Conservation (phyloP, 1,284 basidiomycete genomes). For the Fomitopsis palustris region DNA sequence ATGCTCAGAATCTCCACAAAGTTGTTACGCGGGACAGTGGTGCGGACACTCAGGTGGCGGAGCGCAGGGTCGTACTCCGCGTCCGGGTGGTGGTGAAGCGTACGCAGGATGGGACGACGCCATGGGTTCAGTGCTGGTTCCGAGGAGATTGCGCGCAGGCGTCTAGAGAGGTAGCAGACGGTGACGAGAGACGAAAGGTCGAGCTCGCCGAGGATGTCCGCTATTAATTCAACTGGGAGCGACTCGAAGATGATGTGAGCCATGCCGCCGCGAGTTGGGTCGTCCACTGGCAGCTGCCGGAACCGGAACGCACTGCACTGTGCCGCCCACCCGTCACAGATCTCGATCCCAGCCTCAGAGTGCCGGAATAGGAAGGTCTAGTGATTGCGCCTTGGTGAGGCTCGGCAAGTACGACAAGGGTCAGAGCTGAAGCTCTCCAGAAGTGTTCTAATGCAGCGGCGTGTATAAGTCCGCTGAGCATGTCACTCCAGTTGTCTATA, state of each 20-base stretch:
- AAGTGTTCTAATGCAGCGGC: too few species aligned
- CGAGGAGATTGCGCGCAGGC: slow-evolving; percentile 50
- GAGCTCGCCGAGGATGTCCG: slow-evolving; percentile 65
- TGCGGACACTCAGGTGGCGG: slow-evolving; percentile 54
- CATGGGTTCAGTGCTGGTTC: slow-evolving; percentile 69
- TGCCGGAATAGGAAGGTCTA: background rate
- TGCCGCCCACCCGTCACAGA: background rate
- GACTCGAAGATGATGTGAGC: slow-evolving; percentile 36
- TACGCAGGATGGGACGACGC: slow-evolving; percentile 62
- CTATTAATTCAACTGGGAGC: slow-evolving; percentile 70
- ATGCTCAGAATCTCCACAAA: slow-evolving; percentile 69
- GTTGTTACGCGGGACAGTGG: slow-evolving; percentile 64
- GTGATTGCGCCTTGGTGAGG: background rate
- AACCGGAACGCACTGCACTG: background rate
- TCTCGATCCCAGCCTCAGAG: slow-evolving; percentile 3
- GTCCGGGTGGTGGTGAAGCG: slow-evolving; percentile 36
- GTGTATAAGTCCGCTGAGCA: too few species aligned
- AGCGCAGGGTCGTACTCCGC: slow-evolving; percentile 47
- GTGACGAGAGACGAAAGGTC: slow-evolving; percentile 56
- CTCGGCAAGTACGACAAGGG: too few species aligned
- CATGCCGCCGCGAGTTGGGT: background rate
- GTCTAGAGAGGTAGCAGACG: slow-evolving; percentile 55
- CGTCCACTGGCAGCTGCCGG: background rate
- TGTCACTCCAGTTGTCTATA: background rate
- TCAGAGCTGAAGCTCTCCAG: too few species aligned